Evolutionary conservation across 2,329 filamentous ascomycete genomes (phyloP).

Genomic region (Rhytidhysteron rufulum): DNA sequence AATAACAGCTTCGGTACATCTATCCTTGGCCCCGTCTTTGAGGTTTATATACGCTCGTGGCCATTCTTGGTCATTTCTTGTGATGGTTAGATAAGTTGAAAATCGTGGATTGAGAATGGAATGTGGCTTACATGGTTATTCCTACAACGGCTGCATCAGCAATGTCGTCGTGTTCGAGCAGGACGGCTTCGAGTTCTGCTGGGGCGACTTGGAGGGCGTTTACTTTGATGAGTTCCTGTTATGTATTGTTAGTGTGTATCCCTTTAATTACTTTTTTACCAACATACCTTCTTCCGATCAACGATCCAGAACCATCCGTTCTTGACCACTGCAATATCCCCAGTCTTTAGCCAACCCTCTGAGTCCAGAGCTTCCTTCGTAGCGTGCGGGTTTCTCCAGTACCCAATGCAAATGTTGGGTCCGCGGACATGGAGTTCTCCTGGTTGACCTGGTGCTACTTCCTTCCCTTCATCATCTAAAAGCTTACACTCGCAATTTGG

Average conservation of each 20-base stretch:
- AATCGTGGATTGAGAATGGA: not conserved
- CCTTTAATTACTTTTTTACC: no score
- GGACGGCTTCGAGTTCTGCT: conserved; percentile 45
- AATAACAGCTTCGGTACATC: conserved; percentile 21
- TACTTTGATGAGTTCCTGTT: conserved; percentile 39
- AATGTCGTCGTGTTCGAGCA: conserved; percentile 50
- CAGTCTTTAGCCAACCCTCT: conserved; percentile 38
- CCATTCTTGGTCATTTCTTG: conserved; percentile 48
- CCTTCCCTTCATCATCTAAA: conserved; percentile 41
- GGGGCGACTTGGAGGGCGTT: conserved; percentile 37
- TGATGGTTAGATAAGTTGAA: not conserved
- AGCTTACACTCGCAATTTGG: conserved; percentile 40
- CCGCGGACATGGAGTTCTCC: conserved; percentile 40
- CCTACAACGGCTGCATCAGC: conserved; percentile 56
- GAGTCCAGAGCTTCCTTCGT: conserved; percentile 34
- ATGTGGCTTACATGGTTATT: conserved; percentile 42
- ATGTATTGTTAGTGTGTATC: no score
- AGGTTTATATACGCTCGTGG: conserved; percentile 53
- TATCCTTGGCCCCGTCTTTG: conserved; percentile 44
- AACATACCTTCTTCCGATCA: conserved; percentile 30
- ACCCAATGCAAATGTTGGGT: conserved; percentile 39
- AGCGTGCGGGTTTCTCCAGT: conserved; percentile 39
- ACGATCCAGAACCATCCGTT: conserved; percentile 36
- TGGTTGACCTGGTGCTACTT: conserved; percentile 34
- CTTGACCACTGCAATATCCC: conserved; percentile 30